These are phyloP conservation scores for Hypoxylon fragiforme DNA, from an alignment of 495 filamentous ascomycete species.

Conservation along the genomic window DNA sequence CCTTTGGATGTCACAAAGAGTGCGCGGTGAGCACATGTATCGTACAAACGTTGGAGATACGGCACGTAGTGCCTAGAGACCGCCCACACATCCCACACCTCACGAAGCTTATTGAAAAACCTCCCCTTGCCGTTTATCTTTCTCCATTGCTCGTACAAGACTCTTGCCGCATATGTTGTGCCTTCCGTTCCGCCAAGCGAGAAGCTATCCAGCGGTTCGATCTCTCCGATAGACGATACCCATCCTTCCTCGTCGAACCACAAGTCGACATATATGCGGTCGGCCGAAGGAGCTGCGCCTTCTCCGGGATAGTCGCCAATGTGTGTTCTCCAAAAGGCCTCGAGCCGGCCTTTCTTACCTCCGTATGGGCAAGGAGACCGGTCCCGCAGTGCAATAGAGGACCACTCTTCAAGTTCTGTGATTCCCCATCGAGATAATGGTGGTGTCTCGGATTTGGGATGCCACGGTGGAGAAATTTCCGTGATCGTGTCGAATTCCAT, in stretches of 20 bases:
- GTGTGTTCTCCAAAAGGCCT: neutral
- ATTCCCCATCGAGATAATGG: neutral
- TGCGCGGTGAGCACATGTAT: neutral
- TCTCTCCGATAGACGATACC: neutral
- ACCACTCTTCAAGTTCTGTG: neutral
- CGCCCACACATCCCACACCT: neutral
- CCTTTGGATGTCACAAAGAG: neutral
- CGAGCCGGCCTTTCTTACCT: neutral
- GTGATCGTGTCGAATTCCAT: neutral
- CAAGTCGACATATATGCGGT: neutral
- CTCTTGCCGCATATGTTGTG: neutral
- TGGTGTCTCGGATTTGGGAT: neutral
- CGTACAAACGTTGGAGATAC: neutral
- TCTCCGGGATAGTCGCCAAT: neutral
- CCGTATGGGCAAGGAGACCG: neutral
- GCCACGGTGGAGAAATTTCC: neutral
- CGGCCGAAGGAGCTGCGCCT: neutral
- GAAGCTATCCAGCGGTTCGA: neutral
- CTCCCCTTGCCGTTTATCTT: neutral
- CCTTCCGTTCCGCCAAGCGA: neutral
- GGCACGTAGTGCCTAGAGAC: neutral
- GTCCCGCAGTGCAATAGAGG: neutral
- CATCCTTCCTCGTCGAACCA: neutral
- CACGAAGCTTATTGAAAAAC: neutral
- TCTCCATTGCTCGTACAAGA: neutral